Percentiles rank a stretch among this genome's conserved stretches.
These are phyloP conservation scores for Boletus fagicola DNA, from an alignment of 768 basidiomycete species.

Conservation along the genomic window DNA sequence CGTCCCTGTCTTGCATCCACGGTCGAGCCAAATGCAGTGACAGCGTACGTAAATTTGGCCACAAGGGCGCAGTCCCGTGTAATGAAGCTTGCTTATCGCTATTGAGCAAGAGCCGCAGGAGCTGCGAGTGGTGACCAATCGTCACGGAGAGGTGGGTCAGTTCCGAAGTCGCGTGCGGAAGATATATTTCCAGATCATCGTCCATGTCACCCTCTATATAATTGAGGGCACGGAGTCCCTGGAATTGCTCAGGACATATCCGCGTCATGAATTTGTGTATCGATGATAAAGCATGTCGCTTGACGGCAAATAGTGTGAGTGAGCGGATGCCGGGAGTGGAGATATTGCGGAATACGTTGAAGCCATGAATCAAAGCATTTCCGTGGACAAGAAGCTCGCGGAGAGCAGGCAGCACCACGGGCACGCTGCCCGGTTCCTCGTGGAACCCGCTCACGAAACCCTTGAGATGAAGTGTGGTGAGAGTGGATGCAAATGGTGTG, in stretches of 20 bases:
- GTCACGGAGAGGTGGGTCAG: slow-evolving; percentile 36
- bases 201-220: slow-evolving; percentile 37
- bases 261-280: slow-evolving; percentile 38
- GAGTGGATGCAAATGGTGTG: slow-evolving; percentile 26
- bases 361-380: slow-evolving; percentile 33
- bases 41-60: slow-evolving; percentile 32
- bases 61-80: slow-evolving; percentile 31
- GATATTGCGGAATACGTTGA: slow-evolving; percentile 36
- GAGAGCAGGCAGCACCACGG: slow-evolving; percentile 31
- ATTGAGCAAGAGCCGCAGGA: slow-evolving; percentile 33
- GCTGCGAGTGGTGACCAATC: slow-evolving; percentile 32
- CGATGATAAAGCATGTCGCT: slow-evolving; percentile 29
- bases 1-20: slow-evolving; percentile 33
- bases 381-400: slow-evolving; percentile 32
- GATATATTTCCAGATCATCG: slow-evolving; percentile 36
- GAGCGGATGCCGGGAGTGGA: slow-evolving; percentile 30
- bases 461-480: slow-evolving; percentile 32
- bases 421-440: slow-evolving; percentile 33
- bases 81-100: slow-evolving; percentile 35
- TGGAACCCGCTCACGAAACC: slow-evolving; percentile 35
- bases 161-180: slow-evolving; percentile 33
- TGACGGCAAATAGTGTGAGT: slow-evolving; percentile 27
- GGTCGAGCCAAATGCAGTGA: slow-evolving; percentile 28
- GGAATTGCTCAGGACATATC: slow-evolving; percentile 35
- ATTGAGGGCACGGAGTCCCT: slow-evolving; percentile 30